Percentiles rank a stretch among this genome's conserved stretches.
These are phyloP conservation scores for Scheffersomyces stambukii DNA, from an alignment of 1,139 yeast genomes.

Conservation along the genomic window DNA sequence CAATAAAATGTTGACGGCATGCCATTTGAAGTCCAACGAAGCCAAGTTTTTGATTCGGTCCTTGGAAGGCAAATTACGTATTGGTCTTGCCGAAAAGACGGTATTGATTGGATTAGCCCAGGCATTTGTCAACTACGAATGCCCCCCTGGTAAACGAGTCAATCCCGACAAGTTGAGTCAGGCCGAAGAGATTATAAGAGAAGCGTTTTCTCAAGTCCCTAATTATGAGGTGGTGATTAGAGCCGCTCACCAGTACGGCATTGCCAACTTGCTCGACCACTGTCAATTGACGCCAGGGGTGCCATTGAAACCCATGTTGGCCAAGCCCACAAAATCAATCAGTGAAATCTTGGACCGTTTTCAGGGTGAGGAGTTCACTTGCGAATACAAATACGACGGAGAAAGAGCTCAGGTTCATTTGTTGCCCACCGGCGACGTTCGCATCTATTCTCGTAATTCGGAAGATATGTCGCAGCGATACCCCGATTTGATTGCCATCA, in stretches of 20 bases:
- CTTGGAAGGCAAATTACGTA: slow-evolving; percentile 86
- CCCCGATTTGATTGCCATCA: slow-evolving; percentile 78
- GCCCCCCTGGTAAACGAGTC: slow-evolving; percentile 6
- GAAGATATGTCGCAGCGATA: slow-evolving; percentile 96
- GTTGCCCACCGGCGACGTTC: slow-evolving; percentile 60
- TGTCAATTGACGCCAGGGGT: slow-evolving; percentile 85
- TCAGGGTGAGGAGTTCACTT: slow-evolving; percentile 80
- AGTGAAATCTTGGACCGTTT: slow-evolving; percentile 87
- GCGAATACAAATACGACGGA: slow-evolving; percentile 97
- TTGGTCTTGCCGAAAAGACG: slow-evolving; percentile 91
- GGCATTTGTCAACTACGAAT: slow-evolving; percentile 66
- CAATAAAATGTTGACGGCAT: slow-evolving; percentile 79
- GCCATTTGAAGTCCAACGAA: slow-evolving; percentile 66
- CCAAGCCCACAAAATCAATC: slow-evolving; percentile 93
- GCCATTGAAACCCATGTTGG: slow-evolving; percentile 96
- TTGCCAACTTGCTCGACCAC: slow-evolving; percentile 58
- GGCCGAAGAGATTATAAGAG: slow-evolving; percentile 79
- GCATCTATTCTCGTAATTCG: slow-evolving; percentile 86
- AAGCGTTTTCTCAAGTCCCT: slow-evolving; percentile 88
- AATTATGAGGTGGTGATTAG: slow-evolving; percentile 77
- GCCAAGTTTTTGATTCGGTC: slow-evolving; percentile 89
- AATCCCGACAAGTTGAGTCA: slow-evolving; percentile 39
- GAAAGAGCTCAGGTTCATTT: slow-evolving; percentile 95
- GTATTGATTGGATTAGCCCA: slow-evolving; percentile 81
- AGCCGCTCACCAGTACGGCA: slow-evolving; percentile 64